Conservation (phyloP, 2,329 filamentous ascomycete genomes). For the Alternaria arbusti region DNA sequence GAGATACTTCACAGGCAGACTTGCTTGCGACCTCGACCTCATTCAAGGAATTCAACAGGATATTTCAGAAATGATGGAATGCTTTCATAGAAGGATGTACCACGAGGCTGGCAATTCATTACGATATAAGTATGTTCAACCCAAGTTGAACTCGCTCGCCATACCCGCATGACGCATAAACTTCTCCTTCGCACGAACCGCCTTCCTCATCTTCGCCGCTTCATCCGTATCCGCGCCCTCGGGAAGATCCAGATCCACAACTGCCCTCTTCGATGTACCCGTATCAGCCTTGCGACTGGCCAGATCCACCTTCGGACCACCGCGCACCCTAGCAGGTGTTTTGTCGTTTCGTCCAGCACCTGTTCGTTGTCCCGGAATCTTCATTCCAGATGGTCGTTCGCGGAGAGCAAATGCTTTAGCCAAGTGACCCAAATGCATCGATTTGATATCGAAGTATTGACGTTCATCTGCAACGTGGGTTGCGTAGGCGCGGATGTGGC, state of each 20-base stretch:
- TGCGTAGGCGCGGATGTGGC: conserved; percentile 91
- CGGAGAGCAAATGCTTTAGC: conserved; percentile 92
- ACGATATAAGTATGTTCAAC: conserved; percentile 44
- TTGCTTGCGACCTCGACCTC: background rate
- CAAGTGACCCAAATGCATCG: conserved; percentile 88
- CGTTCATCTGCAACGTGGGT: conserved; percentile 89
- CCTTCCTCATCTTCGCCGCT: conserved; percentile 68
- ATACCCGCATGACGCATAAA: conserved; percentile 59
- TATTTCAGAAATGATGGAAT: background rate
- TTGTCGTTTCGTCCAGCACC: conserved; percentile 46
- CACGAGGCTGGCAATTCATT: background rate
- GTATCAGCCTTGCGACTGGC: conserved; percentile 46
- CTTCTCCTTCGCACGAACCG: conserved; percentile 54
- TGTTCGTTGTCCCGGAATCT: conserved; percentile 58
- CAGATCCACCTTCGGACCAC: conserved; percentile 42
- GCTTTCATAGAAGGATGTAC: no score
- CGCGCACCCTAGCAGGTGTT: conserved; percentile 51
- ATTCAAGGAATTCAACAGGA: background rate
- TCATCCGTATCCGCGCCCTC: conserved; percentile 60
- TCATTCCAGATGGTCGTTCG: conserved; percentile 84
- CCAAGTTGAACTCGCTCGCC: conserved; percentile 73
- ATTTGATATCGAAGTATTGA: conserved; percentile 86
- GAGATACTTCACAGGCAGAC: background rate
- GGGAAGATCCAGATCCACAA: conserved; percentile 38
- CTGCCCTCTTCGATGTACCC: conserved; percentile 22